Conservation (phyloP, 768 basidiomycete genomes). For the Boletellus emodensis region DNA sequence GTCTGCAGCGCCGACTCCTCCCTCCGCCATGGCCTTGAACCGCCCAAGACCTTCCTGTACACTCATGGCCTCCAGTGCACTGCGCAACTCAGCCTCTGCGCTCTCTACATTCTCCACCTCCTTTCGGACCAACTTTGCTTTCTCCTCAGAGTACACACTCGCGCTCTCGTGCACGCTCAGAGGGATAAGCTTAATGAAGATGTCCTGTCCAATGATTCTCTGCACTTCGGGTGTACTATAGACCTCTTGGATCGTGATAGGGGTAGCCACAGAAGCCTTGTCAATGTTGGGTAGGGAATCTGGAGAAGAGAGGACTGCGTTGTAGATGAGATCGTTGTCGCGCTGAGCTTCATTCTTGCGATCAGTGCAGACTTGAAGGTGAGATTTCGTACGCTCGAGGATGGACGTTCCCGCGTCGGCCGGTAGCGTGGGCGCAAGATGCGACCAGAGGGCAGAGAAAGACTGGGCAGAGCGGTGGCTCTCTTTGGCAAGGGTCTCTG, state of each 20-base stretch:
- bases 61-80: conserved; percentile 77
- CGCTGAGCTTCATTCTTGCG: conserved; percentile 70
- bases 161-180: conserved; percentile 95
- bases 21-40: conserved; percentile 69
- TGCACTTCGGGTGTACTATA: conserved; percentile 89
- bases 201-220: conserved; percentile 88
- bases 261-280: conserved; percentile 74
- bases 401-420: conserved; percentile 80
- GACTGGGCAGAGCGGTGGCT: conserved; percentile 63
- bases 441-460: conserved; percentile 70
- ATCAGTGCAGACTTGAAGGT: conserved; percentile 72
- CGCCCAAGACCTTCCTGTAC: conserved; percentile 66
- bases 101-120: conserved; percentile 87
- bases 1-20: conserved; percentile 55
- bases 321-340: conserved; percentile 98
- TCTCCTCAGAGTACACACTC: conserved; percentile 96
- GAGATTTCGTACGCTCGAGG: conserved; percentile 78
- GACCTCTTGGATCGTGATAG: conserved; percentile 91
- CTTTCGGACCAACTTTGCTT: conserved; percentile 86
- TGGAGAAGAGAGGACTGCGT: conserved; percentile 76
- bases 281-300: conserved; percentile 81
- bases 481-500: conserved; percentile 81
- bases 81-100: conserved; percentile 75
- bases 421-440: conserved; percentile 77
- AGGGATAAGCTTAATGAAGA: conserved; percentile 85